phyloP scores from a whole-genome alignment of 306 rosid species.

The Quercus alba region DNA sequence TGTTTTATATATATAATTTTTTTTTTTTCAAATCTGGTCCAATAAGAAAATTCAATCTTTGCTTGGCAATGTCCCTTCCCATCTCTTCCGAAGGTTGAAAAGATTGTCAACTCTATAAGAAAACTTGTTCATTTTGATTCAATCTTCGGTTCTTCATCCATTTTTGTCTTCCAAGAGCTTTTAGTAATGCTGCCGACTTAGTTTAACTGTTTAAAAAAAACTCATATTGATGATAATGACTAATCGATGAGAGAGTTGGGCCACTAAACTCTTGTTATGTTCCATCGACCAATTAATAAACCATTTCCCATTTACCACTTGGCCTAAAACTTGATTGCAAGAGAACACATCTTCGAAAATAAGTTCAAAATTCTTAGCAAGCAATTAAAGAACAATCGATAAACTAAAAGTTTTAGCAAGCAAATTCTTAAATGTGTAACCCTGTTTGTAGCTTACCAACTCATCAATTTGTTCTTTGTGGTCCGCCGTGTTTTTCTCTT shows the following conservation, averaged over 20 bases:
- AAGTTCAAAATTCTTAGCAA: not conserved
- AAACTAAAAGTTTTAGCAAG: constrained; percentile 6
- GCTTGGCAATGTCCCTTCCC: constrained; percentile 24
- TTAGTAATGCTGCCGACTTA: constrained; percentile 7
- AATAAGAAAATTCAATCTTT: constrained; percentile 10
- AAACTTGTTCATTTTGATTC: constrained; percentile 1
- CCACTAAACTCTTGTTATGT: not conserved
- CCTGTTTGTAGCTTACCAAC: constrained; percentile 49
- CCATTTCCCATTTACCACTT: constrained; percentile 21
- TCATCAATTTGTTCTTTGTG: constrained; percentile 34
- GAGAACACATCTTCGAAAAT: not conserved
- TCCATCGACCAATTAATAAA: constrained; percentile 5
- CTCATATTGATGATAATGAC: constrained; percentile 13
- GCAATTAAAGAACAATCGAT: too few relatives aligned
- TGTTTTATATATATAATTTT: not conserved
- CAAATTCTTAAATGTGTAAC: constrained; percentile 37
- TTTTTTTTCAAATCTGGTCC: constrained; percentile 1
- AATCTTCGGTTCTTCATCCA: constrained; percentile 1
- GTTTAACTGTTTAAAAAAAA: constrained; percentile 1
- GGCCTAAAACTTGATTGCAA: constrained; percentile 1
- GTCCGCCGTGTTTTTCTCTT: constrained; percentile 28
- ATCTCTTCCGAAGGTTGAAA: constrained; percentile 11
- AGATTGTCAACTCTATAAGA: constrained; percentile 27
- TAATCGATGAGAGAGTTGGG: constrained; percentile 24
- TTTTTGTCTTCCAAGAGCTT: constrained; percentile 16